A percentile compares a stretch with the other conserved stretches of the same genome.
phyloP scores from a whole-genome alignment of 371 early-diverging fungal genomes.

The Lichtheimia ornata region DNA sequence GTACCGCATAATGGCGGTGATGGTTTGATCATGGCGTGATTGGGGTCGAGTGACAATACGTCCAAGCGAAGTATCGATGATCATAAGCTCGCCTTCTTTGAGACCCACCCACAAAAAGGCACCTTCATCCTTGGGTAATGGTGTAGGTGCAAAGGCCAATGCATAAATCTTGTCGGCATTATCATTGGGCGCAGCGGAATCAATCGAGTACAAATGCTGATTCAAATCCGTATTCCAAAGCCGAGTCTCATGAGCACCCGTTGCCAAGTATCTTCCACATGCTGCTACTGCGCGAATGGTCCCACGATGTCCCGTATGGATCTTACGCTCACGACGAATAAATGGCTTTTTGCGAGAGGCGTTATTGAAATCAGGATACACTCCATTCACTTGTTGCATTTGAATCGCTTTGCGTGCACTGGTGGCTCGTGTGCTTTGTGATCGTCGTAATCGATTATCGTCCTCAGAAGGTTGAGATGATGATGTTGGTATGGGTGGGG shows the following conservation, averaged over 20 bases:
- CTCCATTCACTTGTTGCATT: slow-evolving; percentile 13
- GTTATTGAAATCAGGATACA: slow-evolving; percentile 27
- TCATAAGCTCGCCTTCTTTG: slow-evolving; percentile 61
- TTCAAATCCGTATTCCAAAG: slow-evolving; percentile 22
- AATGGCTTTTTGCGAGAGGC: slow-evolving; percentile 27
- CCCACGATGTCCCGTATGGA: slow-evolving; percentile 19
- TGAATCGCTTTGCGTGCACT: slow-evolving; percentile 22
- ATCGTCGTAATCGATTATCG: slow-evolving; percentile 6
- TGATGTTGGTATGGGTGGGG: not conserved
- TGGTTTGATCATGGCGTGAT: slow-evolving; percentile 56
- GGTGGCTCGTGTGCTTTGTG: slow-evolving; percentile 11
- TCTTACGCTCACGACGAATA: slow-evolving; percentile 6
- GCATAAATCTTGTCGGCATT: slow-evolving; percentile 29
- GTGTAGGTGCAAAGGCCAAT: slow-evolving; percentile 39
- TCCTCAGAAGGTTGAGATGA: not conserved
- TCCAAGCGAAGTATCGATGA: slow-evolving; percentile 53
- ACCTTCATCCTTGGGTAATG: slow-evolving; percentile 50
- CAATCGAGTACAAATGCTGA: slow-evolving; percentile 15
- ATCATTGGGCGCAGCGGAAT: slow-evolving; percentile 19
- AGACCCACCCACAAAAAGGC: slow-evolving; percentile 66
- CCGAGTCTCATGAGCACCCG: slow-evolving; percentile 23
- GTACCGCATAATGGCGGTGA: slow-evolving; percentile 67
- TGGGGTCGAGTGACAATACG: slow-evolving; percentile 52
- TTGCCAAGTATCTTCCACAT: slow-evolving; percentile 21
- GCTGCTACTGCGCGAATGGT: slow-evolving; percentile 20